Evolutionary conservation across 768 basidiomycete genomes (phyloP), one percentile per base, ranked within the genome.

Genomic region (Trametes cinnabarina): DNA sequence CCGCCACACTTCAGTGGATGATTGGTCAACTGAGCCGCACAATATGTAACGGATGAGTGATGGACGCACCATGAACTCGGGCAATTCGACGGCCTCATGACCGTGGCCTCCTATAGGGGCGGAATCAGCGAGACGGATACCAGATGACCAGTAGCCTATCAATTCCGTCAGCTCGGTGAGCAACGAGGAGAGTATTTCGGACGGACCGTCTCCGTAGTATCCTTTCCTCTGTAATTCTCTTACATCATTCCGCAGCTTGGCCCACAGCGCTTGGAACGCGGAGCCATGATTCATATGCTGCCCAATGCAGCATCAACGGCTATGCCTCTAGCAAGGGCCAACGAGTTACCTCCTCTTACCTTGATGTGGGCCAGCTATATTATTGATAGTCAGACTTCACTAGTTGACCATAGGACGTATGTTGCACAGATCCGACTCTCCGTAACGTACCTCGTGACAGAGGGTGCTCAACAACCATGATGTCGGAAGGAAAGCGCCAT

Each of bases 201-300:
- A 26, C 58, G 19, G 3, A 87, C 90, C 92, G 69, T 94, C 92
- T 1, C 92, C 92, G 51, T 86, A 92, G 67, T 94, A 93, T 25
- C 87, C 90, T 69, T 76, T 82, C 49, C 74, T 74, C 67, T 92
- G 90, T n/a, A 93, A 76, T 23, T 77, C 77, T 30, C 82, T 75
- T 4, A 92, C 87, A 67, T 93, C 88, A 26, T 71, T 72, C 26
- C 80, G 74, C 15, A 94, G 79, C 61, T 78, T 81, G 28, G 72
- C 76, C 88, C 92, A 92, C 3, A 92, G 76, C 11, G 81, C 76
- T 73, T 92, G 90, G 68, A 94, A 94, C 0, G 76, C 82, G 6
- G 82, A 74, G 0, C 88, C 87, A 64, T 94, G 92, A 63, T 93
- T 78, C 88, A 87, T 87, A 69, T 93, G 85, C 89, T 92, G 26